A percentile compares a stretch with the other conserved stretches of the same genome.
phyloP scores from a whole-genome alignment of 371 early-diverging fungal species.

The Mucor indicus region DNA sequence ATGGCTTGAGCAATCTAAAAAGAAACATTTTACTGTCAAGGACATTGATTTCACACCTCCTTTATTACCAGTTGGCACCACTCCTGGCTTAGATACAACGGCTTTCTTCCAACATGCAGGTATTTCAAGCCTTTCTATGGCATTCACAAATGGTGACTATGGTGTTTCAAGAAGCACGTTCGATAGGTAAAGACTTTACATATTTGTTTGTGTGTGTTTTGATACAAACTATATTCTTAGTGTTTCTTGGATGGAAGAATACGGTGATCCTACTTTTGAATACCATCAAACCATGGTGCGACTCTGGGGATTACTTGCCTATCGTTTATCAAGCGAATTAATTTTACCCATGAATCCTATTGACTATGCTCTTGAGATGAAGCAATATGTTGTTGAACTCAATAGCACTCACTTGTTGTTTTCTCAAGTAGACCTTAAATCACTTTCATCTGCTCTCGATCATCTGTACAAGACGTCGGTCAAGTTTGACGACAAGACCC shows the following conservation, averaged over 20 bases:
- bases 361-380: conserved; percentile 30
- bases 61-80: conserved; percentile 17
- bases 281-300: conserved; percentile 54
- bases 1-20: conserved; percentile 31
- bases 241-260: conserved; percentile 52
- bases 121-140: conserved; percentile 51
- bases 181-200: conserved; percentile 30
- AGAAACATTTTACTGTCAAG: conserved; percentile 2
- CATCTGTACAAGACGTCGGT: conserved; percentile 1
- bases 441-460: conserved; percentile 1
- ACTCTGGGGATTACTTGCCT: conserved; percentile 31
- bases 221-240: not conserved
- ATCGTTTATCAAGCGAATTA: conserved; percentile 31
- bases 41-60: conserved; percentile 20
- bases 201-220: not conserved
- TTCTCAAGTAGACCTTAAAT: not conserved
- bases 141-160: conserved; percentile 38
- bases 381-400: conserved; percentile 2
- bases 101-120: conserved; percentile 63
- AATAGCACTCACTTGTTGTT: too few species aligned
- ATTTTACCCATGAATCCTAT: conserved; percentile 35
- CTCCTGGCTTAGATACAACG: conserved; percentile 49
- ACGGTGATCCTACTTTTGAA: conserved; percentile 55
- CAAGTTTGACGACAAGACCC: conserved; percentile 9
- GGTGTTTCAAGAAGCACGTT: conserved; percentile 63